phyloP scores from a whole-genome alignment of 2,329 filamentous ascomycete genomes.

The Sordariomycetes sp. region DNA sequence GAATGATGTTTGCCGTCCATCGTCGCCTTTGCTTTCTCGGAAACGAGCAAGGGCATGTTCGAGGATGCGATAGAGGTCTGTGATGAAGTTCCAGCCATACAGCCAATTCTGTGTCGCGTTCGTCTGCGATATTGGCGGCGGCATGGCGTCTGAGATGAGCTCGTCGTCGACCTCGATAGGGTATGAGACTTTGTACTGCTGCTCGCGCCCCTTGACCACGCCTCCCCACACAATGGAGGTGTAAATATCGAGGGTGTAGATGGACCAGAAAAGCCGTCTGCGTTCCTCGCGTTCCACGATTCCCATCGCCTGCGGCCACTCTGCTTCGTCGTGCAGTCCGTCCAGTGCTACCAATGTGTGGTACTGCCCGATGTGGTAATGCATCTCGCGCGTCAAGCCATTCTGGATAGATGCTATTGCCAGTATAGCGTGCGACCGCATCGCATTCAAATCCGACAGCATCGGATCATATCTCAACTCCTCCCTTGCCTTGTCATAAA shows the following conservation, averaged over 20 bases:
- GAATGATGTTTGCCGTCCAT: conserved; percentile 3
- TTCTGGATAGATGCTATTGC: conserved; percentile 42
- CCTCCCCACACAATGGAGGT: conserved; percentile 39
- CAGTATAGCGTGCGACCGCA: conserved; percentile 28
- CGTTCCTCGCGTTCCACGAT: conserved; percentile 37
- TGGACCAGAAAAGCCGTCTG: conserved; percentile 41
- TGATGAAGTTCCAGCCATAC: conserved; percentile 46
- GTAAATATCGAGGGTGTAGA: conserved; percentile 47
- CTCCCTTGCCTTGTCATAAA: conserved; percentile 10
- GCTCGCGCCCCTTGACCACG: conserved; percentile 11
- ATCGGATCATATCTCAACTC: conserved; percentile 6
- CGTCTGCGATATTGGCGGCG: not conserved
- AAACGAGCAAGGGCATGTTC: conserved; percentile 31
- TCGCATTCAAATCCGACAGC: conserved; percentile 6
- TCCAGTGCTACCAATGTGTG: conserved; percentile 37
- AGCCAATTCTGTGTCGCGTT: conserved; percentile 33
- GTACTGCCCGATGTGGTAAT: conserved; percentile 40
- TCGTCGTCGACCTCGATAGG: conserved; percentile 28
- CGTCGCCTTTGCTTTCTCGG: conserved; percentile 5
- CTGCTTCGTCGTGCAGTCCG: conserved; percentile 40
- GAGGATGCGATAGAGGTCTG: conserved; percentile 43
- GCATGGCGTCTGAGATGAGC: conserved; percentile 19
- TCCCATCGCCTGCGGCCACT: conserved; percentile 37
- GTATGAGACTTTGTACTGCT: conserved; percentile 14
- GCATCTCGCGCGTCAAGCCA: conserved; percentile 36